phyloP scores from a whole-genome alignment of 345 rosid genomes.

The Viola odorata region DNA sequence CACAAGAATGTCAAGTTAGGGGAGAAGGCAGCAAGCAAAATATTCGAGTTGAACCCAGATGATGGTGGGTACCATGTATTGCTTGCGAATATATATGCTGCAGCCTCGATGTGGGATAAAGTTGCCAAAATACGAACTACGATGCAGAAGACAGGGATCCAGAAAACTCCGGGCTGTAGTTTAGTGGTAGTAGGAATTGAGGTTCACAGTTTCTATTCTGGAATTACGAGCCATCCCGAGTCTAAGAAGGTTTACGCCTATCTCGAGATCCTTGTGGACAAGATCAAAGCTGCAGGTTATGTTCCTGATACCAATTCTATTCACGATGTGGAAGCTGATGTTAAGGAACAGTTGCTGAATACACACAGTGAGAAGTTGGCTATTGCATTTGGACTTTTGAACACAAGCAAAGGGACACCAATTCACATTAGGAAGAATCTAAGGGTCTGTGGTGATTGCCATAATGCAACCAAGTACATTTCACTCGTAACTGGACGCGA shows the following conservation, averaged over 20 bases:
- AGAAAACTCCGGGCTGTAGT: slow-evolving; percentile 32
- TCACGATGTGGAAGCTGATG: slow-evolving; percentile 28
- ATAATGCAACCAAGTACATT: slow-evolving; percentile 27
- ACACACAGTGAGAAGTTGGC: slow-evolving; percentile 33
- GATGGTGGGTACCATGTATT: slow-evolving; percentile 27
- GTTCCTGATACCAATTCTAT: slow-evolving; percentile 25
- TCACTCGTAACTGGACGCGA: slow-evolving; percentile 24
- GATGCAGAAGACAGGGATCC: slow-evolving; percentile 27
- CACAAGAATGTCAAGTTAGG: slow-evolving; percentile 24
- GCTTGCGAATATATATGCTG: slow-evolving; percentile 28
- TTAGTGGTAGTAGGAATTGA: slow-evolving; percentile 21
- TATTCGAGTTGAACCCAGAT: slow-evolving; percentile 25
- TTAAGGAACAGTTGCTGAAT: slow-evolving; percentile 23
- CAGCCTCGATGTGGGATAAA: slow-evolving; percentile 30
- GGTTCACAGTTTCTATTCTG: slow-evolving; percentile 27
- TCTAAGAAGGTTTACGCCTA: slow-evolving; percentile 18
- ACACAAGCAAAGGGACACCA: slow-evolving; percentile 19
- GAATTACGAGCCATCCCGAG: slow-evolving; percentile 24
- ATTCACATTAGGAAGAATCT: slow-evolving; percentile 29
- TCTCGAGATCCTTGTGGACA: slow-evolving; percentile 18
- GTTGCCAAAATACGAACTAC: slow-evolving; percentile 21
- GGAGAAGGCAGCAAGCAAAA: slow-evolving; percentile 22
- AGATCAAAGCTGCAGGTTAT: slow-evolving; percentile 27
- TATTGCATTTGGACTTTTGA: slow-evolving; percentile 26
- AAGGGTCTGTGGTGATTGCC: slow-evolving; percentile 31